Evolutionary conservation across 768 basidiomycete species (phyloP).

Genomic region (Suillus weaverae): DNA sequence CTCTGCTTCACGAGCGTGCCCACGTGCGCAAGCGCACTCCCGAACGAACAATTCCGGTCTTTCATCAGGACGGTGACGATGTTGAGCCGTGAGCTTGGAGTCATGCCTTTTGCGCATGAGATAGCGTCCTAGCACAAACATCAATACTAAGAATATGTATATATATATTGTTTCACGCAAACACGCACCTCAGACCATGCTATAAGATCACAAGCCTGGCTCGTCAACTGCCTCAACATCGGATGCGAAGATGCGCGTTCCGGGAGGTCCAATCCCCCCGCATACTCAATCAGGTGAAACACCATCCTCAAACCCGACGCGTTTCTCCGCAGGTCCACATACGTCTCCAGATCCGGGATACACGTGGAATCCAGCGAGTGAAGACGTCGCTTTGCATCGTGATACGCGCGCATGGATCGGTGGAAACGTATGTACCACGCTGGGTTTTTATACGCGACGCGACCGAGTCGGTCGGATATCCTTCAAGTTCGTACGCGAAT

Average conservation of each 20-base stretch:
- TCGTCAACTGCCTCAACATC: constrained; percentile 35
- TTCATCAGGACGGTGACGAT: constrained; percentile 51
- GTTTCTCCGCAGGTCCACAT: constrained; percentile 46
- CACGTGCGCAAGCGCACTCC: constrained; percentile 40
- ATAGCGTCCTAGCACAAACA: constrained; percentile 50
- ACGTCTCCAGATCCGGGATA: constrained; percentile 46
- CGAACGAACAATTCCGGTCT: constrained; percentile 44
- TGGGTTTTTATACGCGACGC: constrained; percentile 34
- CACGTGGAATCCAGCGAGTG: constrained; percentile 17
- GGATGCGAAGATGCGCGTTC: constrained; percentile 28
- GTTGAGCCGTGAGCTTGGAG: constrained; percentile 40
- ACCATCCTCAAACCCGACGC: constrained; percentile 49
- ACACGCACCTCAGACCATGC: constrained; percentile 51
- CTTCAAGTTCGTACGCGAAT: constrained; percentile 23
- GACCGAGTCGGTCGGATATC: constrained; percentile 39
- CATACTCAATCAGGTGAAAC: constrained; percentile 53
- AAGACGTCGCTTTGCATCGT: constrained; percentile 34
- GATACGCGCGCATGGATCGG: constrained; percentile 33
- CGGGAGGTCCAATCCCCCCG: constrained; percentile 45
- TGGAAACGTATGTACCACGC: constrained; percentile 46
- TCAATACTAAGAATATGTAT: neutral
- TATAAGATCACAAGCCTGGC: constrained; percentile 49
- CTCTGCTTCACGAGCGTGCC: constrained; percentile 29
- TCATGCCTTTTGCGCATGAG: constrained; percentile 49
- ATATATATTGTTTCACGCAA: neutral